These are phyloP conservation scores for Phalaenopsis aphrodite DNA, from an alignment of 106 monocot genomes.

Conservation along the genomic window DNA sequence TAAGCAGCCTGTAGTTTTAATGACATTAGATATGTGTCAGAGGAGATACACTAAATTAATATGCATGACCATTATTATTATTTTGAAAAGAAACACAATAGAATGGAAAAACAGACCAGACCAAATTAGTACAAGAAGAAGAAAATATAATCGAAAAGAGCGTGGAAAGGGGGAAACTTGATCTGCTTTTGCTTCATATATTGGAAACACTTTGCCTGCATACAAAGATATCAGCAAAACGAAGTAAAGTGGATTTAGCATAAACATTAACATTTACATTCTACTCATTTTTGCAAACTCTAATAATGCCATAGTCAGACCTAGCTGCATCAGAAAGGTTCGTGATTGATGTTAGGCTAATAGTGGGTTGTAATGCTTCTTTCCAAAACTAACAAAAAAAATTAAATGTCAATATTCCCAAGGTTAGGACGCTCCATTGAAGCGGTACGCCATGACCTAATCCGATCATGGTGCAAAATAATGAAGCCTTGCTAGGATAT, in stretches of 20 bases:
- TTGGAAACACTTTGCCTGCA: background rate
- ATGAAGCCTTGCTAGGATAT: background rate
- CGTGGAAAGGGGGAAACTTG: background rate
- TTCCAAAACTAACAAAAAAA: background rate
- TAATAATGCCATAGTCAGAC: too few species aligned
- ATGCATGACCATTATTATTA: background rate
- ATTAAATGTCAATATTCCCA: background rate
- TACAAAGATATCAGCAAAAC: too few species aligned
- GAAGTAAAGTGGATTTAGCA: too few species aligned
- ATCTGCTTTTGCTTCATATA: background rate
- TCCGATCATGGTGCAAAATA: background rate
- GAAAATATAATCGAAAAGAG: background rate
- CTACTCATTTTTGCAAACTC: too few species aligned
- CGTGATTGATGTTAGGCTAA: too few species aligned
- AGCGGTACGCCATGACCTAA: background rate
- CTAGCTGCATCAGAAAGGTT: too few species aligned
- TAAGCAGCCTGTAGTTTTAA: slow-evolving; percentile 14
- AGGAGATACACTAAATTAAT: background rate
- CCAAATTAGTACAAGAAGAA: background rate
- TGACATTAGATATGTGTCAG: background rate
- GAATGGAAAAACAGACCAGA: background rate
- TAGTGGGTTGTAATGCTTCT: background rate
- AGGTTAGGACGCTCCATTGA: background rate
- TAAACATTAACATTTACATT: too few species aligned
- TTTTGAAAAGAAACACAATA: background rate